Percentiles rank a stretch among this genome's conserved stretches.
Evolutionary conservation across 768 basidiomycete genomes (phyloP).

Genomic region (Macrolepiota albuminosa): DNA sequence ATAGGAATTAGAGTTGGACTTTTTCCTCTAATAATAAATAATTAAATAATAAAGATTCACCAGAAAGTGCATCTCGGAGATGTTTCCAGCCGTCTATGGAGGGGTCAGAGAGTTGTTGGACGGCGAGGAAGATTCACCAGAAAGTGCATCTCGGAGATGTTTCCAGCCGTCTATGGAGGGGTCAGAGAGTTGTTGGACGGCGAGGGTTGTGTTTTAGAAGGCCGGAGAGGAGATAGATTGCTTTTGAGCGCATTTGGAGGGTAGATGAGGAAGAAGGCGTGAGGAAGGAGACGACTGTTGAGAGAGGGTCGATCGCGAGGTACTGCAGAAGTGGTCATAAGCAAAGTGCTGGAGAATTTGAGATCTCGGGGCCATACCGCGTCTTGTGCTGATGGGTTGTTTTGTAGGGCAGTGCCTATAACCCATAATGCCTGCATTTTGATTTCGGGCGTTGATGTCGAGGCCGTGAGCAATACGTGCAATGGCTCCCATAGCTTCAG

Average conservation of each 20-base stretch:
- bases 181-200: slow-evolving; percentile 49
- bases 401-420: slow-evolving; percentile 84
- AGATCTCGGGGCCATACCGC: slow-evolving; percentile 41
- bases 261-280: slow-evolving; percentile 44
- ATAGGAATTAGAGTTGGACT: neutral
- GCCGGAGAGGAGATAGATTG: slow-evolving; percentile 77
- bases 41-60: slow-evolving; percentile 28
- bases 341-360: neutral
- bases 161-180: slow-evolving; percentile 58
- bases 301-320: slow-evolving; percentile 59
- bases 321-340: slow-evolving; percentile 36
- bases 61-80: slow-evolving; percentile 56
- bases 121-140: slow-evolving; percentile 58
- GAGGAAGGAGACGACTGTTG: slow-evolving; percentile 58
- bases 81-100: slow-evolving; percentile 58
- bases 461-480: slow-evolving; percentile 53
- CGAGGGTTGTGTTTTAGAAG: slow-evolving; percentile 77
- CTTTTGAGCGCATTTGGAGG: slow-evolving; percentile 30
- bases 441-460: slow-evolving; percentile 52
- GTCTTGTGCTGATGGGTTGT: slow-evolving; percentile 81
- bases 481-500: slow-evolving; percentile 78
- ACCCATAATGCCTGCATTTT: slow-evolving; percentile 77
- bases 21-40: neutral
- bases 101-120: slow-evolving; percentile 42
- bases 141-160: slow-evolving; percentile 50